Evolutionary conservation across 2,329 filamentous ascomycete genomes (phyloP).

Genomic region (Colletotrichum musae): DNA sequence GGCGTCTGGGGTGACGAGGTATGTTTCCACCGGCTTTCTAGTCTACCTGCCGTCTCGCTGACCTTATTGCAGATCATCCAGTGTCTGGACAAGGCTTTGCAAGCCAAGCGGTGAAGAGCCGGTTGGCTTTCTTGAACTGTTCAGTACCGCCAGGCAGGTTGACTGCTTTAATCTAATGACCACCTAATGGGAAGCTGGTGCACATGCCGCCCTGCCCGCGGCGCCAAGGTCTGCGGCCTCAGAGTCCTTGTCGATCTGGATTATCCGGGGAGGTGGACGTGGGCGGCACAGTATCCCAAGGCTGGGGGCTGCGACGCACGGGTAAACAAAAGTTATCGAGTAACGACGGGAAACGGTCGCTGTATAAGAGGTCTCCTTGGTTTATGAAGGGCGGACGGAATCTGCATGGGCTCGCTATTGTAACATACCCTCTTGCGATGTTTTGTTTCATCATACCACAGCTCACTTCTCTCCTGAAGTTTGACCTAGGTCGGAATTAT

Average conservation of each 20-base stretch:
- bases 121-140: background rate
- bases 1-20: slow-evolving; percentile 61
- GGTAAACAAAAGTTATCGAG: slow-evolving; percentile 39
- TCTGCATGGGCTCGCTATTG: slow-evolving; percentile 33
- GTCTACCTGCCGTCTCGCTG: background rate
- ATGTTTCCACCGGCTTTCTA: slow-evolving; percentile 51
- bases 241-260: slow-evolving; percentile 1
- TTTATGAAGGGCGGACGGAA: slow-evolving; percentile 36
- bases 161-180: slow-evolving; percentile 37
- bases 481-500: no score
- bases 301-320: slow-evolving; percentile 14
- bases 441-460: slow-evolving; percentile 35
- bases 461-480: background rate
- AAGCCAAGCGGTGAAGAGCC: slow-evolving; percentile 44
- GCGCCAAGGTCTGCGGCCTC: slow-evolving; percentile 1
- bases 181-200: slow-evolving; percentile 36
- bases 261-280: slow-evolving; percentile 12
- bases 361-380: slow-evolving; percentile 35
- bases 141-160: slow-evolving; percentile 15
- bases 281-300: background rate
- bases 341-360: slow-evolving; percentile 27
- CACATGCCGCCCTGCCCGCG: slow-evolving; percentile 25
- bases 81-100: slow-evolving; percentile 52
- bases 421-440: slow-evolving; percentile 41
- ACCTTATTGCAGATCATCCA: slow-evolving; percentile 48